Percentiles rank a stretch among this genome's conserved stretches.
Evolutionary conservation across 805 yeast species (phyloP).

Genomic region (Saturnispora silvae): DNA sequence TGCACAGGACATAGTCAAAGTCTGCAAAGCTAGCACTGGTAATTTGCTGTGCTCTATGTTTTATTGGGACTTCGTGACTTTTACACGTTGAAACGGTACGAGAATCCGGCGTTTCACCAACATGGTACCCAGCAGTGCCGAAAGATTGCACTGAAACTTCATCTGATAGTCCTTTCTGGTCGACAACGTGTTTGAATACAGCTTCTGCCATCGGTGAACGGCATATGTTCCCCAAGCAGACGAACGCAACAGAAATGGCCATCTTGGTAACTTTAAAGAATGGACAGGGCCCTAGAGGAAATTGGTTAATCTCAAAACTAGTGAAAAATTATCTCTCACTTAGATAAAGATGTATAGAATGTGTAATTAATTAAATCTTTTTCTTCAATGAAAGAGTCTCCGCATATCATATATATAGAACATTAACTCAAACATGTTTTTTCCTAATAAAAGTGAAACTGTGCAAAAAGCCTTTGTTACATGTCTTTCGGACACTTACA

Average conservation of each 20-base stretch:
- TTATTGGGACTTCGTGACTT: slow-evolving; percentile 61
- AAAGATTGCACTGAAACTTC: slow-evolving; percentile 59
- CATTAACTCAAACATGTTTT: too few species aligned
- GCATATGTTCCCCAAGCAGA: slow-evolving; percentile 86
- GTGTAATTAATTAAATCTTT: too few species aligned
- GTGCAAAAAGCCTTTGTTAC: too few species aligned
- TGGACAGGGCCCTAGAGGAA: too few species aligned
- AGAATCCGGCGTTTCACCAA: slow-evolving; percentile 73
- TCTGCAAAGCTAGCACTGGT: slow-evolving; percentile 36
- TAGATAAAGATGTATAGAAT: too few species aligned
- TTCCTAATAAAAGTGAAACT: too few species aligned
- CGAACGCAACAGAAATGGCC: slow-evolving; percentile 65
- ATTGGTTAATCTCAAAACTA: too few species aligned
- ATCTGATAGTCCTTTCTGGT: slow-evolving; percentile 31
- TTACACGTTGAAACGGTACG: slow-evolving; percentile 62
- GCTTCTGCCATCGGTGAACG: slow-evolving; percentile 99
- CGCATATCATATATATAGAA: too few species aligned
- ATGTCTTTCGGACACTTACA: too few species aligned
- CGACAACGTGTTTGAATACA: slow-evolving; percentile 59
- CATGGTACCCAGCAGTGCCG: slow-evolving; percentile 81
- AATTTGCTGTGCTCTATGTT: slow-evolving; percentile 69
- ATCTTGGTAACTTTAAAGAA: too few species aligned
- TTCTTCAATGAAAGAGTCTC: too few species aligned
- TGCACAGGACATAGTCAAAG: slow-evolving; percentile 61
- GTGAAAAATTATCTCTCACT: too few species aligned